phyloP scores from a whole-genome alignment of 306 rosid genomes.

The Echinosophora koreensis region DNA sequence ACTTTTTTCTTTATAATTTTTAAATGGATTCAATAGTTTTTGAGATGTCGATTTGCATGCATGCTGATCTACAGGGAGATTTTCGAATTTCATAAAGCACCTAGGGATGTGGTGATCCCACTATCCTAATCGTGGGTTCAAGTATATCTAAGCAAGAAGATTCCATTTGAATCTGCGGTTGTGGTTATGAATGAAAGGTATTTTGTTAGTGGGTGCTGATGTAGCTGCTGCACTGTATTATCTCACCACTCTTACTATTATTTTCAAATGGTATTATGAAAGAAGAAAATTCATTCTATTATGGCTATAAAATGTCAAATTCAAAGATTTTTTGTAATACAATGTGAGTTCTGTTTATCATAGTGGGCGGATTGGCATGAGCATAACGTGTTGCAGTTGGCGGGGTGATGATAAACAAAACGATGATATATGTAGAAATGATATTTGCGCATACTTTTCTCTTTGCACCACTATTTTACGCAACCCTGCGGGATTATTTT shows the following conservation, averaged over 20 bases:
- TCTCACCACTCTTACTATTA: background rate
- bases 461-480: background rate
- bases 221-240: background rate
- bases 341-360: too few species aligned
- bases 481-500: background rate
- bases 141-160: background rate
- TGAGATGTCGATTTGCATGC: slow-evolving; percentile 11
- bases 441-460: too few species aligned
- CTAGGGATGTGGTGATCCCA: slow-evolving; percentile 6
- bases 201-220: background rate
- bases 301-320: background rate
- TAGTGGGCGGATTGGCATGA: background rate
- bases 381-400: background rate
- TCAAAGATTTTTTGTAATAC: background rate
- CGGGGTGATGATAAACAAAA: background rate
- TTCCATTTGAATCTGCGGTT: background rate
- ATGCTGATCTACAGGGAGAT: background rate
- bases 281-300: background rate
- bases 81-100: background rate
- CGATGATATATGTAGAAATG: too few species aligned
- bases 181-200: background rate
- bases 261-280: background rate
- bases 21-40: background rate
- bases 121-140: background rate
- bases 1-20: background rate